Conservation (phyloP, 1,284 basidiomycete species). For the Cutaneotrichosporon mucoides region DNA sequence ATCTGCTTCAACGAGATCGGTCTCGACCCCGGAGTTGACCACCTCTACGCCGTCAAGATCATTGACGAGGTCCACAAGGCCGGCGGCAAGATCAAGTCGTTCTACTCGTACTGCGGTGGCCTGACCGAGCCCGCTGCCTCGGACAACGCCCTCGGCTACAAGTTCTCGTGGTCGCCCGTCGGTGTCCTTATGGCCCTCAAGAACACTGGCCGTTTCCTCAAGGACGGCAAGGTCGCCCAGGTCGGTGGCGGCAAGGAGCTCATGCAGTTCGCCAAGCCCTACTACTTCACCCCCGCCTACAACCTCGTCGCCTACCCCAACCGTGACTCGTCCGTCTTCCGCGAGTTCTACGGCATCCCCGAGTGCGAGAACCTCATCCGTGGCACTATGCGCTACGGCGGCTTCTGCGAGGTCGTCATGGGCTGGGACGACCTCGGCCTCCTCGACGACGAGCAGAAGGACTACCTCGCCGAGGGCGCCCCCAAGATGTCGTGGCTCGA, state of each 20-base stretch:
- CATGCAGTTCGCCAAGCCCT: conserved; percentile 83
- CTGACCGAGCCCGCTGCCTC: conserved; percentile 80
- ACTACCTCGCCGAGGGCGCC: conserved; percentile 65
- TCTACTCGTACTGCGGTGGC: conserved; percentile 95
- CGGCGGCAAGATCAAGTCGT: conserved; percentile 93
- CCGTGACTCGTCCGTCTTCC: conserved; percentile 88
- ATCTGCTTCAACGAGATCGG: conserved; percentile 98
- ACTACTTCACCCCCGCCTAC: conserved; percentile 92
- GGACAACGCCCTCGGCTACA: conserved; percentile 96
- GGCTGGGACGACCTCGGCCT: conserved; percentile 85
- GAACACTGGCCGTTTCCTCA: conserved; percentile 82
- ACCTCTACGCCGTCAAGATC: conserved; percentile 94
- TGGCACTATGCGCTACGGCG: conserved; percentile 93
- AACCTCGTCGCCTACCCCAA: conserved; percentile 98
- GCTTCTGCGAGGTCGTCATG: conserved; percentile 96
- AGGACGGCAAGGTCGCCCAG: conserved; percentile 61
- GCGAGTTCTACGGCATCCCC: conserved; percentile 79
- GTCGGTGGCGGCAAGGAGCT: conserved; percentile 63
- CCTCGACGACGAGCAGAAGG: conserved; percentile 71
- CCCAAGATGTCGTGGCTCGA: conserved; percentile 68
- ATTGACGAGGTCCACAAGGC: conserved; percentile 90
- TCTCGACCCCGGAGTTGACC: conserved; percentile 67
- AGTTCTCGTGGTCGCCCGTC: conserved; percentile 98
- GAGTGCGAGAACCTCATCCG: conserved; percentile 90
- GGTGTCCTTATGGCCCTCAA: conserved; percentile 93